phyloP scores from a whole-genome alignment of 116 monocot species.

The Iris pallida region DNA sequence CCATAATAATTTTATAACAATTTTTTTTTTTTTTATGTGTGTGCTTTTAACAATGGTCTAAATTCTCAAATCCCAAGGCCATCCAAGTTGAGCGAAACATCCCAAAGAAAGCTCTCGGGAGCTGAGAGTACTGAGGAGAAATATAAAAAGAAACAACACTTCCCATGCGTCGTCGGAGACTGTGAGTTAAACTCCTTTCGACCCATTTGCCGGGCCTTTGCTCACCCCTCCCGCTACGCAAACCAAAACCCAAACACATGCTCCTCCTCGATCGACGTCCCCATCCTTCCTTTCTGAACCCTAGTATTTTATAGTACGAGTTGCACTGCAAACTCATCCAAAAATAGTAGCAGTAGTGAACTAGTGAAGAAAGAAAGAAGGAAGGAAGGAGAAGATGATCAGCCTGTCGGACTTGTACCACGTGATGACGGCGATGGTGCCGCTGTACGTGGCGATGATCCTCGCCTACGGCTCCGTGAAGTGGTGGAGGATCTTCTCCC shows the following conservation, averaged over 20 bases:
- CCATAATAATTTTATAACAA: too few species aligned
- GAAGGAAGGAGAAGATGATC: slow-evolving; percentile 10
- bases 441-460: slow-evolving; percentile 87
- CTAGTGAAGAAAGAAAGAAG: neutral
- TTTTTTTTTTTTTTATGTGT: too few species aligned
- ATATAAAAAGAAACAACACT: too few species aligned
- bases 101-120: too few species aligned
- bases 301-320: too few species aligned
- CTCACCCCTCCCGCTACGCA: neutral
- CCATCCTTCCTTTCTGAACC: neutral
- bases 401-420: slow-evolving; percentile 44
- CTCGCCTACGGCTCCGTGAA: slow-evolving; percentile 74
- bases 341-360: neutral
- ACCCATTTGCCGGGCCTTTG: neutral
- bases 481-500: slow-evolving; percentile 78
- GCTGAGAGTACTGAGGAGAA: too few species aligned
- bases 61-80: too few species aligned
- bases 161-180: neutral
- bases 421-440: slow-evolving; percentile 77
- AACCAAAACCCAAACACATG: slow-evolving; percentile 2
- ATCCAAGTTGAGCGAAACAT: too few species aligned
- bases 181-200: neutral
- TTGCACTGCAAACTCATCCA: neutral
- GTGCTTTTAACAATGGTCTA: too few species aligned
- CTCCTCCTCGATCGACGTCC: neutral